Base-by-base conservation (phyloP, 805 yeast genomes). In the Clavispora santaluciae region DNA sequence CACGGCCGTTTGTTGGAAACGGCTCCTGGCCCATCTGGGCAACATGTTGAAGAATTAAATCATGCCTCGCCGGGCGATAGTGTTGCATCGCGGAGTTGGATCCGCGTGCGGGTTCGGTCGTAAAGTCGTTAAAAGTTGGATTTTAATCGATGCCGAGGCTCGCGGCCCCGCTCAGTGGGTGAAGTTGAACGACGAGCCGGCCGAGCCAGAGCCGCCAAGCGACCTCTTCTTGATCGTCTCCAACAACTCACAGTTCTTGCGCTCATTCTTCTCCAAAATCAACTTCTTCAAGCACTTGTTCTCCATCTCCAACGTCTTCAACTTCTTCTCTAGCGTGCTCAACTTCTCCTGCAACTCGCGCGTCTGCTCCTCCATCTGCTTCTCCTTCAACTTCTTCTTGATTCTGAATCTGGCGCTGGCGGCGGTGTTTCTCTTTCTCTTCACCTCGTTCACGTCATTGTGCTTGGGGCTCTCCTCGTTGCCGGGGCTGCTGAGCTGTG, bases 391-490 rank as follows among this genome's bases (percentile, higher is more conserved):
- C 73, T 91, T 90, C 79, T 86, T 89, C 75, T 87, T 88, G 58
- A 88, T 78, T 49, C 99, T 75, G 71, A 91, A 91, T 45, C 98
- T 73, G 4, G 97, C 97, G 16, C 91, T 81, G 1, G 99, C 98
- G 1, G 93, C 96, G 0, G 96, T 89, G 64, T 89, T 90, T 53
- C 95, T 76, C 49, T 84, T 78, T 46, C 95, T 76, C 64, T 87
- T 91, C 55, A 85, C 93, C 34, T 72, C 74, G 43, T 23, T 35
- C 34, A 42, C 13, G 8, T 42, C 45, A 12, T 10, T 12, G n/a
- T 15, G 30, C 24, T 25, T 21, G 15, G 21, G 11, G 5, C 31
- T 20, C 37, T 41, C 36, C 20, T 33, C 24, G 12, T 20, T 10
- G 26, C 20, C 17, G 13, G 26, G 20, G 11, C 23, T 31, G 35